Evolutionary conservation across 2,329 filamentous ascomycete species (phyloP), one percentile per base, ranked within the genome.

Genomic region (Botrytis cinerea): DNA sequence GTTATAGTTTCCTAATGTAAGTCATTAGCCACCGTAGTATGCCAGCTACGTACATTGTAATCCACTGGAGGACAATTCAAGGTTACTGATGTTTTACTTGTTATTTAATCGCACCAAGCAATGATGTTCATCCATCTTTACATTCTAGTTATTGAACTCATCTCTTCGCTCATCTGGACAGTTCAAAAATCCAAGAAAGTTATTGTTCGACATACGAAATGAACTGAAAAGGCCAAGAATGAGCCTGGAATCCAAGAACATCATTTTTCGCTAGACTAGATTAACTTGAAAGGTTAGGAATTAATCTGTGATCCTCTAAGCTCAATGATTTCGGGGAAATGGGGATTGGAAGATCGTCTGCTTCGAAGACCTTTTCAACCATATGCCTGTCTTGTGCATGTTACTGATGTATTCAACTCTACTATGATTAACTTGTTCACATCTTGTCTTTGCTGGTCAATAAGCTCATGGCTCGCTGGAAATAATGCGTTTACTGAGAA

Each of bases 361-460:
- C 12, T n/a, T n/a, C 6, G 48, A 54, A n/a, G 48, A 54, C 25
- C 2, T n/a, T n/a, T n/a, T 2, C 12, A n/a, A 14, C 12, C 5
- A 9, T 54, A 28, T 28, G 25, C n/a, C 14, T 57, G 7, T 54
- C 51, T 57, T 9, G 14, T 57, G n/a, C 2, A 28, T 18, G 6
- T 57, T 57, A 2, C 14, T 28, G 16, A 7, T 28, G 0, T 2
- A 16, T n/a, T n/a, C 3, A 3, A 16, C 6, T n/a, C 48, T n/a
- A 7, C 48, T n/a, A n/a, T 54, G 2, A 16, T 16, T 14, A n/a
- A 0, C 1, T 14, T 16, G 0, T 2, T 51, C 25, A 5, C 48
- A 51, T 25, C 48, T 1, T n/a, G 1, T 14, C 10, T n/a, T 54
- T 54, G 51, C 25, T 28, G 8, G 6, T 54, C 6, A 28, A n/a